These are phyloP conservation scores for Mycena kentingensis DNA, from an alignment of 768 basidiomycete genomes.

Conservation along the genomic window DNA sequence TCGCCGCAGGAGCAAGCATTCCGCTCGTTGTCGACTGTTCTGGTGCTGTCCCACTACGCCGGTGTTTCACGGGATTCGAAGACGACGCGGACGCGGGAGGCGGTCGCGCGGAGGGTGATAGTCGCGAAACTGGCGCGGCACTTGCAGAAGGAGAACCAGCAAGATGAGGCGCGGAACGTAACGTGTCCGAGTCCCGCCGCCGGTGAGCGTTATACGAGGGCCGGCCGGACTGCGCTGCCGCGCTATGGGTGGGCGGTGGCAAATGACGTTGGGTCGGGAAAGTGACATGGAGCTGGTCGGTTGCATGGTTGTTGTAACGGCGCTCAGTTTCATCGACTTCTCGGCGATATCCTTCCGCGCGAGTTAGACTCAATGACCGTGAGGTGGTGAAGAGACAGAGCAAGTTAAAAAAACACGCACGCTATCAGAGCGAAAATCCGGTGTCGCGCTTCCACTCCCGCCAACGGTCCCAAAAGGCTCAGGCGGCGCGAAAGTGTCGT, in stretches of 20 bases:
- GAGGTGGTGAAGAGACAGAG: too few species aligned
- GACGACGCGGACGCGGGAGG: slow-evolving; percentile 20
- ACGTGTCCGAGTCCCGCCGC: slow-evolving; percentile 76
- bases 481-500: too few species aligned
- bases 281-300: slow-evolving; percentile 42
- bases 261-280: slow-evolving; percentile 53
- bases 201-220: slow-evolving; percentile 49
- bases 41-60: slow-evolving; percentile 71
- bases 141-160: slow-evolving; percentile 58
- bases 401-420: too few species aligned
- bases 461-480: too few species aligned
- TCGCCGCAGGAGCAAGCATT: slow-evolving; percentile 29
- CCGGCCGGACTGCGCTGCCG: slow-evolving; percentile 42
- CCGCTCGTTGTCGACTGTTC: slow-evolving; percentile 54
- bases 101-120: slow-evolving; percentile 35
- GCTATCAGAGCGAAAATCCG: too few species aligned
- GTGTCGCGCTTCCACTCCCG: too few species aligned
- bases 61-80: slow-evolving; percentile 45
- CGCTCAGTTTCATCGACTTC: slow-evolving; percentile 46
- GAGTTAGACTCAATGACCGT: neutral
- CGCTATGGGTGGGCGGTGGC: slow-evolving; percentile 49
- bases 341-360: slow-evolving; percentile 37
- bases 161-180: slow-evolving; percentile 51
- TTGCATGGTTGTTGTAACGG: slow-evolving; percentile 30
- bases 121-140: slow-evolving; percentile 34